Conservation (phyloP, 1,284 basidiomycete genomes). For the Jaminaea rosea region DNA sequence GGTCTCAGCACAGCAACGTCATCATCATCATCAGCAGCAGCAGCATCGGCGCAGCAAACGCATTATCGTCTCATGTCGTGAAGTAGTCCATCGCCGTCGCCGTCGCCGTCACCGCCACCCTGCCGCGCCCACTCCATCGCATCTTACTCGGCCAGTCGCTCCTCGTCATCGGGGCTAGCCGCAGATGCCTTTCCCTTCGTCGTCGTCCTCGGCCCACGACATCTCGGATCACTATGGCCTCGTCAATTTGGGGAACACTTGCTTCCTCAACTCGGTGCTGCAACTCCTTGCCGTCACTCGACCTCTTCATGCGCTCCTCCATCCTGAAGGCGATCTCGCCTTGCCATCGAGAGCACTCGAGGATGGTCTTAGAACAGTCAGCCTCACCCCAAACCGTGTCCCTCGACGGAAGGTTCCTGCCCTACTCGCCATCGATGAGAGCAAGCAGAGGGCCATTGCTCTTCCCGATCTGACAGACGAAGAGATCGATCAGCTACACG, state of each 20-base stretch:
- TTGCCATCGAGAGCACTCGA: neutral
- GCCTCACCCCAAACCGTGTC: neutral
- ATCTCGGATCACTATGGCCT: conserved; percentile 55
- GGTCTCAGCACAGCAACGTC: no score
- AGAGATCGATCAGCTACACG: conserved; percentile 9
- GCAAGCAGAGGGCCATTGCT: neutral
- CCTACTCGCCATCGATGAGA: conserved; percentile 20
- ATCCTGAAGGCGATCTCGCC: conserved; percentile 2
- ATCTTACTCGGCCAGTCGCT: no score
- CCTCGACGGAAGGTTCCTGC: conserved; percentile 25
- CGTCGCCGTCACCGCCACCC: no score
- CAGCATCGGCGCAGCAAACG: no score
- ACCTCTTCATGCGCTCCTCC: conserved; percentile 33
- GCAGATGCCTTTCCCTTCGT: conserved; percentile 1
- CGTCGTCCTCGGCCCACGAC: conserved; percentile 3
- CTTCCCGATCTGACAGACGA: conserved; percentile 9
- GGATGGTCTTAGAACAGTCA: neutral
- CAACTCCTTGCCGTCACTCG: conserved; percentile 61
- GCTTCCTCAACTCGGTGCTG: conserved; percentile 83
- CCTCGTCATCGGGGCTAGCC: no score
- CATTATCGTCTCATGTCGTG: no score
- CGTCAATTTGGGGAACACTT: conserved; percentile 78
- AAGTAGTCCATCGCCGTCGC: no score
- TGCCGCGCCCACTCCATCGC: no score
- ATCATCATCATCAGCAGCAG: no score